Percentiles rank a stretch among this genome's conserved stretches.
These are phyloP conservation scores for Gamsiella multidivaricata DNA, from an alignment of 192 early-diverging fungal species.

Conservation along the genomic window DNA sequence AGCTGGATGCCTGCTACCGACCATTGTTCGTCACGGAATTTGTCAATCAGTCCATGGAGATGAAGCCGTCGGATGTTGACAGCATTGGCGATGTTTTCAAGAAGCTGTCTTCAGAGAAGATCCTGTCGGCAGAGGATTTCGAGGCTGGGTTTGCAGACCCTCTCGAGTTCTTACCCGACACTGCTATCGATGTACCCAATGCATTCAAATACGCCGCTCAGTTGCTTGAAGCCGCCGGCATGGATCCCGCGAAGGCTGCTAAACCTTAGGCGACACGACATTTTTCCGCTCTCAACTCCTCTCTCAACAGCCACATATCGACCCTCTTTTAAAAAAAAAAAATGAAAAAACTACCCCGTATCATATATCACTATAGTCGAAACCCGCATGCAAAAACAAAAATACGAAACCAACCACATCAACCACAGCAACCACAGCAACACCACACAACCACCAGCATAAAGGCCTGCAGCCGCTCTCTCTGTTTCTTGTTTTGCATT, in stretches of 20 bases:
- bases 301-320: background rate
- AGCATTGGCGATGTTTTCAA: constrained; percentile 67
- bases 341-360: background rate
- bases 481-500: background rate
- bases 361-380: background rate
- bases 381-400: constrained; percentile 1
- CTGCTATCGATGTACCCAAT: constrained; percentile 77
- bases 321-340: background rate
- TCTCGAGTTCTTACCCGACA: constrained; percentile 74
- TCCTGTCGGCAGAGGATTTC: constrained; percentile 62
- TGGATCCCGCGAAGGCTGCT: constrained; percentile 56
- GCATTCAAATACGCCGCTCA: constrained; percentile 73
- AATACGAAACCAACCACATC: background rate
- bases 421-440: too few species aligned
- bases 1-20: constrained; percentile 51
- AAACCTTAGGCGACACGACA: constrained; percentile 10
- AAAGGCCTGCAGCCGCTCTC: too few species aligned
- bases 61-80: constrained; percentile 63
- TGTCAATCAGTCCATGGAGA: constrained; percentile 58
- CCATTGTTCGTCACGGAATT: constrained; percentile 41
- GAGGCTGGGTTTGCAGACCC: constrained; percentile 64
- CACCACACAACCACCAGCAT: too few species aligned
- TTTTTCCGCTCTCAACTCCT: background rate
- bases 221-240: constrained; percentile 63
- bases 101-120: constrained; percentile 54